Conservation (phyloP, 2,329 filamentous ascomycete species). For the Paraphoma chrysanthemicola region DNA sequence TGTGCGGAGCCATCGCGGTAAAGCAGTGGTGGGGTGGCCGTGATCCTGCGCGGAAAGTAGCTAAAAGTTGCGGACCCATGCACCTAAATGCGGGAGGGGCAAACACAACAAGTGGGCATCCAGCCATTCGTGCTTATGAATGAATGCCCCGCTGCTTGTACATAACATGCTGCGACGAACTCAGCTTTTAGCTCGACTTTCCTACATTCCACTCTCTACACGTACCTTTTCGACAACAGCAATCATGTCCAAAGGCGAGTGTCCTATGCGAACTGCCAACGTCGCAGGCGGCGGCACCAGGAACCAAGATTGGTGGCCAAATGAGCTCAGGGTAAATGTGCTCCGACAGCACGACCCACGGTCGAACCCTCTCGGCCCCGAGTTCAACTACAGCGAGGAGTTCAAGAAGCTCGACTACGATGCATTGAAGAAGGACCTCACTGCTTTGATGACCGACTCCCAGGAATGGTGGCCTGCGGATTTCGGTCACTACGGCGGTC, state of each 20-base stretch:
- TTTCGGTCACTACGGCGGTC: constrained; percentile 80
- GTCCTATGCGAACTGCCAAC: constrained; percentile 44
- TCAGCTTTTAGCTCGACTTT: constrained; percentile 10
- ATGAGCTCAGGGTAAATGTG: constrained; percentile 71
- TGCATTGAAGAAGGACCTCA: constrained; percentile 75
- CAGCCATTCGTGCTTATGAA: constrained; percentile 39
- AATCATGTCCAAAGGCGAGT: constrained; percentile 44
- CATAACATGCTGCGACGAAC: constrained; percentile 12
- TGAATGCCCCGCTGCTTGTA: constrained; percentile 32
- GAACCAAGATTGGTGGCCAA: constrained; percentile 78
- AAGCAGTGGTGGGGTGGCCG: constrained; percentile 18
- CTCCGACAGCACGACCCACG: constrained; percentile 72
- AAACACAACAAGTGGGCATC: constrained; percentile 28
- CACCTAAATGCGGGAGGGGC: constrained; percentile 28
- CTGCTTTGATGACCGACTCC: constrained; percentile 76
- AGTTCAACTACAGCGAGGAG: constrained; percentile 75
- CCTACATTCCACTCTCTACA: constrained; percentile 8
- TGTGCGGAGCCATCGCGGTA: too few species aligned
- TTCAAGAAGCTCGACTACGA: constrained; percentile 76
- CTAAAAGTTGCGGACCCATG: constrained; percentile 29
- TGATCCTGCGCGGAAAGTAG: constrained; percentile 22
- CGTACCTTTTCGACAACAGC: constrained; percentile 20
- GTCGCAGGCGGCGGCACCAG: constrained; percentile 67
- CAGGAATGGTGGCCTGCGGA: constrained; percentile 85
- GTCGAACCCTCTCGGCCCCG: constrained; percentile 68